Conservation (phyloP, 2,329 filamentous ascomycete genomes). For the Pseudogymnoascus sp. region DNA sequence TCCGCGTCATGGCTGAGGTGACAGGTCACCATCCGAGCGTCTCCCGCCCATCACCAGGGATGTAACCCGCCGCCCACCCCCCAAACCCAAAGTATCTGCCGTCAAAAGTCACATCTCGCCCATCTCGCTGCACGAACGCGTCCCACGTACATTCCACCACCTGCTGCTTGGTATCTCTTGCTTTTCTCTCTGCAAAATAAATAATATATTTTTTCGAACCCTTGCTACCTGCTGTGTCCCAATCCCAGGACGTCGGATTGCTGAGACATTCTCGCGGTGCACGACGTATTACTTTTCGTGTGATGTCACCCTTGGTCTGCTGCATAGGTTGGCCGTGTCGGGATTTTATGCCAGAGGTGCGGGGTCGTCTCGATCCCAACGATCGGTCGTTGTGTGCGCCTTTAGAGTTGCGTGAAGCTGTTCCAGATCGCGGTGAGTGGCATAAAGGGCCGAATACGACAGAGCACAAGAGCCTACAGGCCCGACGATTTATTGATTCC, state of each 20-base stretch:
- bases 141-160: not conserved
- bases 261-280: not conserved
- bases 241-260: not conserved
- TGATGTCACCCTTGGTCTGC: not conserved
- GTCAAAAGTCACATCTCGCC: slow-evolving; percentile 4
- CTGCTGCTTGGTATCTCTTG: not conserved
- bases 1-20: not conserved
- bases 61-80: not conserved
- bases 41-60: not conserved
- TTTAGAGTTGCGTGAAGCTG: not conserved
- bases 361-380: not conserved
- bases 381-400: not conserved
- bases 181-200: not conserved
- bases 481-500: not conserved
- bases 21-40: not conserved
- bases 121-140: slow-evolving; percentile 3
- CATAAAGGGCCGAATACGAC: slow-evolving; percentile 7
- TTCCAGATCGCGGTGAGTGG: not conserved
- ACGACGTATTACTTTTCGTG: not conserved
- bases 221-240: not conserved
- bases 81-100: not conserved
- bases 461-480: not conserved
- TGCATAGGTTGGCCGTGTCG: not conserved
- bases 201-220: not conserved
- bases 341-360: not conserved